A percentile compares a stretch with the other conserved stretches of the same genome.
Conservation (phyloP, 768 basidiomycete genomes). For the Lentinula aciculospora region DNA sequence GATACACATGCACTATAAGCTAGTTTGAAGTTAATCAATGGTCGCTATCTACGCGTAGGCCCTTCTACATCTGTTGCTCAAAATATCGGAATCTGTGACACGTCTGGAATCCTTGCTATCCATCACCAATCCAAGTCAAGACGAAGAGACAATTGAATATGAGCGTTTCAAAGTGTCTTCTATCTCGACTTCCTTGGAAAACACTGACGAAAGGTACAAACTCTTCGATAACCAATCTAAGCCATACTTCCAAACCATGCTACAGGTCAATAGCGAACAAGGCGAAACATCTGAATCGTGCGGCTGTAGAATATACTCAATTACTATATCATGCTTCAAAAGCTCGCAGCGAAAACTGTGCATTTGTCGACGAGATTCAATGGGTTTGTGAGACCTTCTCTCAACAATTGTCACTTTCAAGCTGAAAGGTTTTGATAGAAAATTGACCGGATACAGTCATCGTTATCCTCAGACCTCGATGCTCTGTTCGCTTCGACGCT, state of each 20-base stretch:
- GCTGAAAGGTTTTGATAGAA: constrained; percentile 35
- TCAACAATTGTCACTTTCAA: not conserved
- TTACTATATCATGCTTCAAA: constrained; percentile 86
- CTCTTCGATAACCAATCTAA: constrained; percentile 2
- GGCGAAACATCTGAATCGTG: constrained; percentile 76
- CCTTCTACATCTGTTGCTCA: constrained; percentile 79
- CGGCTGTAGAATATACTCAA: constrained; percentile 89
- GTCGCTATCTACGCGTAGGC: constrained; percentile 48
- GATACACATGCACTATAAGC: not conserved
- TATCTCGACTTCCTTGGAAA: not conserved
- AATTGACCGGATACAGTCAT: constrained; percentile 77
- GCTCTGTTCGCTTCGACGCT: constrained; percentile 69
- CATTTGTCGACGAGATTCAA: constrained; percentile 77
- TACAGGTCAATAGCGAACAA: constrained; percentile 52
- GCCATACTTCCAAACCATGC: constrained; percentile 25
- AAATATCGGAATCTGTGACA: constrained; percentile 86
- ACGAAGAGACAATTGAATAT: constrained; percentile 25
- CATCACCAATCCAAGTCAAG: constrained; percentile 51
- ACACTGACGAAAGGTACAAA: constrained; percentile 26
- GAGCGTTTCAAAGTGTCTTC: not conserved
- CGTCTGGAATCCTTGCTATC: constrained; percentile 84
- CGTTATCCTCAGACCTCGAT: constrained; percentile 82
- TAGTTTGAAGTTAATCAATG: not conserved
- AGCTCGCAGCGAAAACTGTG: constrained; percentile 70
- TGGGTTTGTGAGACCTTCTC: constrained; percentile 53